Evolutionary conservation across 108 stramenopile species (phyloP), one percentile per base, ranked within the genome.

Genomic region (Seminavis robusta): DNA sequence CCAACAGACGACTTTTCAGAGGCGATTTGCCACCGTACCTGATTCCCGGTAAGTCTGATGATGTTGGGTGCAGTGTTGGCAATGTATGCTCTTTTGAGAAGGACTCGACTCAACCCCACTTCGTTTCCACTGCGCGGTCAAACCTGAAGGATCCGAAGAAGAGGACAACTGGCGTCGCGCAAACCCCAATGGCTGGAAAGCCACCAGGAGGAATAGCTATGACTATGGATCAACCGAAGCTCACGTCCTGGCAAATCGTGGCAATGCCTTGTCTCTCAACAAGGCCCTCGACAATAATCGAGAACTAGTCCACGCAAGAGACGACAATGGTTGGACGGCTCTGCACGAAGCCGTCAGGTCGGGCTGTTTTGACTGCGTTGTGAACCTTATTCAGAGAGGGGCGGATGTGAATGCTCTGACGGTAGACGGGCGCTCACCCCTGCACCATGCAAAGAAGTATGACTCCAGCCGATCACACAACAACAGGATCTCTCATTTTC

Each of bases 281-380:
- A 19, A 16, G 17, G 13, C 53, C 7, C 48, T 76, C 3, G 55
- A 69, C 16, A 41, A 47, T 2, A 56, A 79, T 13, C 33, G 52
- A 20, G 39, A 65, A 10, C 24, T 42, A n/a, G 56, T 82, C 47
- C 56, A 82, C 29, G 43, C 31, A 4, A 37, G 55, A 17, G 81
- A 83, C 45, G 19, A 25, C 19, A 84, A 84, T 57, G 66, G 63
- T 21, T 79, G 83, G 77, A 75, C 60, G 41, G 74, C 77, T 0
- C 47, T 83, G 5, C 67, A 68, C n/a, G 65, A 67, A 49, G 73
- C 56, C 15, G 47, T 42, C 9, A 63, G 78, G 23, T 37, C 32
- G 27, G 81, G 75, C 7, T 41, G 75, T 41, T 20, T 67, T 9
- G 61, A 77, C 24, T 48, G 71, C 16, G 55, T 73, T 19, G 29